Evolutionary conservation across 345 rosid genomes (phyloP).

Genomic region (Gossypium turneri): DNA sequence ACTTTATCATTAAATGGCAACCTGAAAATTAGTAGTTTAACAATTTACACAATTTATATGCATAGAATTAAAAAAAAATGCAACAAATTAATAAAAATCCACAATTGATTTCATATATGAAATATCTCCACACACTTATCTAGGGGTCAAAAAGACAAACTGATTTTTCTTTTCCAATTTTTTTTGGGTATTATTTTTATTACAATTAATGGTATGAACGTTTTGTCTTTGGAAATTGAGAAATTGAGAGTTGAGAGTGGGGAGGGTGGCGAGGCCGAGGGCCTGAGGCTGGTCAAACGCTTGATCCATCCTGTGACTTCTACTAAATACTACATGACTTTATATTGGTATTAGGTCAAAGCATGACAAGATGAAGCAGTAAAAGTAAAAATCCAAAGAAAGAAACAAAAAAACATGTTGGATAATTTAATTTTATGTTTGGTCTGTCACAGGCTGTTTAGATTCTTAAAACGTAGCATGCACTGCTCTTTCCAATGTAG

Average conservation of each 20-base stretch:
- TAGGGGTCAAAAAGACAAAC: neutral
- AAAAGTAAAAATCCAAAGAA: neutral
- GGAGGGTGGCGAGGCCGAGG: neutral
- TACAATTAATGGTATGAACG: neutral
- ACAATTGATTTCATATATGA: no score
- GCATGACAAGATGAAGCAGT: neutral
- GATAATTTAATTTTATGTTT: neutral
- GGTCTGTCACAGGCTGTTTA: slow-evolving; percentile 13
- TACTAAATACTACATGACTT: neutral
- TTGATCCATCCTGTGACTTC: neutral
- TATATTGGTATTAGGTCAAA: neutral
- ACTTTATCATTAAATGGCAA: no score
- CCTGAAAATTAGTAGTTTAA: no score
- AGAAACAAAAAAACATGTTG: neutral
- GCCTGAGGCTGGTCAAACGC: neutral
- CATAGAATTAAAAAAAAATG: no score
- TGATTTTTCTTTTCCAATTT: no score
- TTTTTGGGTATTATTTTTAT: neutral
- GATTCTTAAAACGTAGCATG: slow-evolving; percentile 3
- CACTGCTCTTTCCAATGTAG: slow-evolving; percentile 10
- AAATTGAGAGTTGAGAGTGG: neutral
- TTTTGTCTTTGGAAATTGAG: slow-evolving; percentile 3
- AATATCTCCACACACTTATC: slow-evolving; percentile 6
- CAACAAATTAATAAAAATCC: no score
- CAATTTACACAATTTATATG: no score